A percentile compares a stretch with the other conserved stretches of the same genome.
Evolutionary conservation across 495 filamentous ascomycete genomes (phyloP).

Genomic region (Neurospora tetraspora): DNA sequence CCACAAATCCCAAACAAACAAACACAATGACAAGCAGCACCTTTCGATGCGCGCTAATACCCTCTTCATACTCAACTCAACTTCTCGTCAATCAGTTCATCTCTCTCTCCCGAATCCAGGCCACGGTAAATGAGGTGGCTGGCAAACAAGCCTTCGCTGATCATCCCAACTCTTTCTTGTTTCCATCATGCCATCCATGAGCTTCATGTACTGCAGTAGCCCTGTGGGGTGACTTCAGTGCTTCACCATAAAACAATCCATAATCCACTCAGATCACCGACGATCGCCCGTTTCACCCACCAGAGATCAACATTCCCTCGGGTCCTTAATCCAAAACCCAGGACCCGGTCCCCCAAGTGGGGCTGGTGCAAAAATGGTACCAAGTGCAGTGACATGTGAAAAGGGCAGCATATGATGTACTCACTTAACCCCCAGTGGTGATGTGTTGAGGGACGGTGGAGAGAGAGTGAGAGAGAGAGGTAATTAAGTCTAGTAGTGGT

Average conservation of each 20-base stretch:
- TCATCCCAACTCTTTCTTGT: neutral
- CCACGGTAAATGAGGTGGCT: neutral
- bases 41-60: neutral
- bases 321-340: neutral
- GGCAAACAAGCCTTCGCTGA: neutral
- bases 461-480: neutral
- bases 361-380: neutral
- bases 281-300: neutral
- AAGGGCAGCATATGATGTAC: neutral
- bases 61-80: neutral
- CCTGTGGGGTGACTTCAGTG: neutral
- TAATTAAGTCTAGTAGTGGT: constrained; percentile 4
- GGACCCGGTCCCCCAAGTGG: neutral
- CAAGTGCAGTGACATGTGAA: neutral
- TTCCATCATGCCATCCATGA: neutral
- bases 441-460: neutral
- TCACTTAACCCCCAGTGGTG: neutral
- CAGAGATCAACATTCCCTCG: neutral
- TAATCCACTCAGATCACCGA: neutral
- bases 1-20: neutral
- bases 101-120: neutral
- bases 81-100: neutral
- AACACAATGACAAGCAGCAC: neutral
- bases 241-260: neutral
- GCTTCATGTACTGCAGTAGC: neutral